Evolutionary conservation across 352 stramenopile species (phyloP), one percentile per base, ranked within the genome.

Genomic region (Pythium pyrilobum): DNA sequence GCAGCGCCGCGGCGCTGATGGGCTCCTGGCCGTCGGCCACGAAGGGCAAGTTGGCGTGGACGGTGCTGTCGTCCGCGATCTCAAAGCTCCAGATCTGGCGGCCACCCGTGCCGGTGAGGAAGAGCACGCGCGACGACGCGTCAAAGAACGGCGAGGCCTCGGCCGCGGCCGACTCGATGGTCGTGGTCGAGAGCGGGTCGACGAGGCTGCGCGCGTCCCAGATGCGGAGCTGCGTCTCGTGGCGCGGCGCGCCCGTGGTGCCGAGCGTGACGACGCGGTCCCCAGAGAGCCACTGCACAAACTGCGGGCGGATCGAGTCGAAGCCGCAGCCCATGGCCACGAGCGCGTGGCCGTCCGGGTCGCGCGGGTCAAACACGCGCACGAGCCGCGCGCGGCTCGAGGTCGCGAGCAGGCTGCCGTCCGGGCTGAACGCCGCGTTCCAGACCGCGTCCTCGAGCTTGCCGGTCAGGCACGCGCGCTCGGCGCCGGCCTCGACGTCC

Each of bases 21-120:
- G 82, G 70, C 9, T 69, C 52, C 13, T 46, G 56, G 12, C 76
- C 71, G 15, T 72, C 25, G 46, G 85, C 71, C 34, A 78, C 58
- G 54, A 88, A 90, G 1, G 77, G 74, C 34, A 89, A 54, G 43
- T 91, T 91, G 28, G 71, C 59, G 27, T 89, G 64, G 25, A 78
- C 74, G 7, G 44, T 25, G 18, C n/a, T 31, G 5, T 53, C 69
- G 15, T 68, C 52, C 15, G 81, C 68, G 21, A 93, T 62, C 61
- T 93, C 80, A 42, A 76, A 93, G 56, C 80, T 91, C 70, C 76
- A 83, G 44, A 93, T 72, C 32, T 87, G 72, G 11, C 80, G 77
- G 33, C 71, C 81, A 40, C 82, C 82, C 3, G 75, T 66, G 4
- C 72, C 74, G 18, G 87, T 67, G 25, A 93, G 71, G 47, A 89